Conservation (phyloP, 1,139 yeast species). For the Sugiyamaella novakii region DNA sequence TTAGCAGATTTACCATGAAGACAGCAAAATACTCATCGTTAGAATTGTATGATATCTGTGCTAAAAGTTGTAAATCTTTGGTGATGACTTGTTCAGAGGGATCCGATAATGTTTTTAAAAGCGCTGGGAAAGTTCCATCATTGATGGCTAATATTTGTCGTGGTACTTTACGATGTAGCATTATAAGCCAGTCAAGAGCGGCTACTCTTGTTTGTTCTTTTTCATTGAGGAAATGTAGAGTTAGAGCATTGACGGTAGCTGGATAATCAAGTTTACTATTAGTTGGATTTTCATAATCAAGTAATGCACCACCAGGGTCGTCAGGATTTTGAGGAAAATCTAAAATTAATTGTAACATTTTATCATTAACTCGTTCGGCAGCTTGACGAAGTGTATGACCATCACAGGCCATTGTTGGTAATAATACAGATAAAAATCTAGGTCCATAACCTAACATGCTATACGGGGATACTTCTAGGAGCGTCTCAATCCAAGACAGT, state of each 20-base stretch:
- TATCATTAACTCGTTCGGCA: conserved; percentile 57
- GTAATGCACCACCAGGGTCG: conserved; percentile 36
- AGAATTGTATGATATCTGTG: conserved; percentile 75
- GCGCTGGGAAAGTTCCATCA: conserved; percentile 72
- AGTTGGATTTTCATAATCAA: conserved; percentile 25
- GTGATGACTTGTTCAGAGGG: conserved; percentile 84
- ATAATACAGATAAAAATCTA: conserved; percentile 55
- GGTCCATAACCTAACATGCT: conserved; percentile 71
- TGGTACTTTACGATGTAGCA: conserved; percentile 77
- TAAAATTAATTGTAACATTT: conserved; percentile 51
- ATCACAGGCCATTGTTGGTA: conserved; percentile 59
- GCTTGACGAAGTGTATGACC: conserved; percentile 54
- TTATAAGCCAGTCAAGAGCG: conserved; percentile 86
- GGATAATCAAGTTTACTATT: conserved; percentile 51
- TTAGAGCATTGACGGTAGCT: conserved; percentile 60
- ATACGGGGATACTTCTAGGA: conserved; percentile 73
- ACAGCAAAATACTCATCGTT: conserved; percentile 77
- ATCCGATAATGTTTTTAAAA: conserved; percentile 79
- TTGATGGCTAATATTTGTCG: conserved; percentile 56
- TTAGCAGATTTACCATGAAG: conserved; percentile 72
- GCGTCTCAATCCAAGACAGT: conserved; percentile 77
- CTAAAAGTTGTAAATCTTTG: conserved; percentile 71
- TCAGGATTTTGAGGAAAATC: conserved; percentile 35
- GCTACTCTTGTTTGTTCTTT: conserved; percentile 83
- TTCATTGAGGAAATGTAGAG: conserved; percentile 63